Base-by-base conservation (phyloP, 2,329 filamentous ascomycete genomes). In the Colletotrichum lini region DNA sequence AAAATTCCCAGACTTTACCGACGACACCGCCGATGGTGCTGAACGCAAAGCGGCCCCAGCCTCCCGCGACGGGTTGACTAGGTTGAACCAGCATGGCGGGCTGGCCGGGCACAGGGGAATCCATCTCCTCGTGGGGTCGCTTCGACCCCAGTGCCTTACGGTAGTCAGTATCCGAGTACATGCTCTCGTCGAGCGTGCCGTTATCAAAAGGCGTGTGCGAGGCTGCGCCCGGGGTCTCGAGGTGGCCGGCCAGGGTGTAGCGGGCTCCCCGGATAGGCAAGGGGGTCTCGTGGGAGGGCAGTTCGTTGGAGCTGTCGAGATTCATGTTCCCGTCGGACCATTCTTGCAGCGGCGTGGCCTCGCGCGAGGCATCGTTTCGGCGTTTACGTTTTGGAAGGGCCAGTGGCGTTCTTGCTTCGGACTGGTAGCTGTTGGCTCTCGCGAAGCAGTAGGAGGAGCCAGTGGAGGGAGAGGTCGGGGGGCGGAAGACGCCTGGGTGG, bases 1-100 rank as follows among this genome's bases (percentile, higher is more conserved):
- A 98, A 76, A 98, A 96, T 75, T 95, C 89, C 88, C 94, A 95
- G 0, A 97, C 90, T 77, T 92, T 96, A 21, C 94, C 93, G 1
- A 93, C 89, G 4, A 93, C 89, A 38, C 87, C 90, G 1, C 90
- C 90, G 9, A 94, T 86, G 0, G 92, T 86, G 50, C 83, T 88
- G 42, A 94, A 83, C 6, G 92, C 88, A 59, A 89, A 81, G 21
- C 84, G 83, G 40, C 88, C 86, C 91, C 90, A 92, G 47, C 85
- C 83, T 16, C 80, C 80, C 0, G 76, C 75, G 3, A 76, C 73
- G 8, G 80, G 77, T 18, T 79, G 75, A 13, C 74, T 68, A 12
- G 80, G 78, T 45, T 74, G 74, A 72, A 82, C 80, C 2, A 83
- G 78, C 21, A 79, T 76, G 21, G 77, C 80, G 10, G 79, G 76